phyloP scores from a whole-genome alignment of 768 basidiomycete genomes.

The Chalciporus chontae region DNA sequence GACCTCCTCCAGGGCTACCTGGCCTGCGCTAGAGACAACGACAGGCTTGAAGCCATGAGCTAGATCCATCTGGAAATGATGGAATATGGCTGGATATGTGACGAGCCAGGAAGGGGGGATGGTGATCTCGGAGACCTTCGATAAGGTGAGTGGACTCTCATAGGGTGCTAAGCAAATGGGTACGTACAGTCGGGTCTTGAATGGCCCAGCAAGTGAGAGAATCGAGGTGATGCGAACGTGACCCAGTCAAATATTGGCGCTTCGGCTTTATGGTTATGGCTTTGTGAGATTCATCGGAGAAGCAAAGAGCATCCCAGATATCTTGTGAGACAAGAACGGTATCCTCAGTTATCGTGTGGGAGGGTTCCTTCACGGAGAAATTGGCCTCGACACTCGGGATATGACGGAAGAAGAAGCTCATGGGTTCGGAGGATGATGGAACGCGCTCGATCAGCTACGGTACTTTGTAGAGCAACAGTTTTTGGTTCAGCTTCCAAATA shows the following conservation, averaged over 20 bases:
- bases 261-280: slow-evolving; percentile 26
- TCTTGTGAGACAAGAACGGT: slow-evolving; percentile 29
- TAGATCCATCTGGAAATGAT: slow-evolving; percentile 11
- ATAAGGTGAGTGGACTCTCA: slow-evolving; percentile 19
- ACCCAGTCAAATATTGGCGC: slow-evolving; percentile 2
- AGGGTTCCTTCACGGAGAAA: slow-evolving; percentile 23
- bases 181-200: slow-evolving; percentile 37
- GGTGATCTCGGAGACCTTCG: slow-evolving; percentile 30
- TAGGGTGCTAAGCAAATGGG: background rate
- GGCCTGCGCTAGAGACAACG: slow-evolving; percentile 23
- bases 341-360: slow-evolving; percentile 15
- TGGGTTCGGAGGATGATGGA: slow-evolving; percentile 6
- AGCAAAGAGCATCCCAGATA: slow-evolving; percentile 31
- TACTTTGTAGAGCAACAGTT: too few species aligned
- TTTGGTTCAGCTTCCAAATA: background rate
- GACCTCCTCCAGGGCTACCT: slow-evolving; percentile 45
- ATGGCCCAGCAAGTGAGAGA: slow-evolving; percentile 35
- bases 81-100: slow-evolving; percentile 36
- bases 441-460: too few species aligned
- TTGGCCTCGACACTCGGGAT: slow-evolving; percentile 20
- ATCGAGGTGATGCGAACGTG: background rate
- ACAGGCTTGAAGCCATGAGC: slow-evolving; percentile 15
- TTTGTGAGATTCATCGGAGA: slow-evolving; percentile 8
- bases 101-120: slow-evolving; percentile 42
- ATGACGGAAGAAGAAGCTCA: slow-evolving; percentile 38